A percentile compares a stretch with the other conserved stretches of the same genome.
Evolutionary conservation across 2,329 filamentous ascomycete genomes (phyloP).

Genomic region (Fusarium sp.): DNA sequence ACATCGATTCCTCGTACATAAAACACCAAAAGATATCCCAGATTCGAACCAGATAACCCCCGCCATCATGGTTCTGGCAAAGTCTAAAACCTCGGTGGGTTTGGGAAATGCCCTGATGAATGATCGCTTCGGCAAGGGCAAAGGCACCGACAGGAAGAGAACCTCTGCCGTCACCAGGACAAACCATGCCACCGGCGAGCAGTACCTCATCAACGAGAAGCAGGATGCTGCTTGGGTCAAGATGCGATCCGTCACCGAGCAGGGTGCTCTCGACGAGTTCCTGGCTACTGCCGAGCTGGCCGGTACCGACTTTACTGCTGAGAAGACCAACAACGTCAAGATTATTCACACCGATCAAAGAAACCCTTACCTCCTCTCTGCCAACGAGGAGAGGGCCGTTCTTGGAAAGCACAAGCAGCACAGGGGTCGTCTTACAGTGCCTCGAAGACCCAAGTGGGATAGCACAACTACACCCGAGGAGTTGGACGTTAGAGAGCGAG

Average conservation of each 20-base stretch:
- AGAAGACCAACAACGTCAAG: conserved; percentile 99
- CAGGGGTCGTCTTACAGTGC: conserved; percentile 83
- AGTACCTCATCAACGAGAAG: conserved; percentile 91
- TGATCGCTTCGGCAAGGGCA: conserved; percentile 95
- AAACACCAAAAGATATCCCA: conserved; percentile 1
- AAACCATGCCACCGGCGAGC: conserved; percentile 83
- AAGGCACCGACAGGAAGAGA: conserved; percentile 84
- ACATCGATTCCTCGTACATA: conserved; percentile 24
- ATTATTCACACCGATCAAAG: conserved; percentile 97
- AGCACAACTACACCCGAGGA: conserved; percentile 84
- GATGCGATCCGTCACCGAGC: conserved; percentile 98
- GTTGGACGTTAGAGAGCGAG: conserved; percentile 82
- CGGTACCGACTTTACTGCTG: conserved; percentile 98
- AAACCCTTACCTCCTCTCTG: conserved; percentile 92
- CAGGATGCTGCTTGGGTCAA: conserved; percentile 98
- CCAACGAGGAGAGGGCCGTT: conserved; percentile 82
- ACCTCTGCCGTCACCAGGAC: conserved; percentile 71
- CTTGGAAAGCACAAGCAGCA: conserved; percentile 87
- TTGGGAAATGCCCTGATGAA: conserved; percentile 99
- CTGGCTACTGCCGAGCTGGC: conserved; percentile 94
- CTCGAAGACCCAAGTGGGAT: conserved; percentile 91
- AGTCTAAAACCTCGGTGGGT: conserved; percentile 94
- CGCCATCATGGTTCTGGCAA: conserved; percentile 73
- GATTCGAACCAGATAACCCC: conserved; percentile 9
- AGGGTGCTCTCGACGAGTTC: conserved; percentile 96